These are phyloP conservation scores for Sugiyamaella lignohabitans DNA, from an alignment of 805 yeast genomes.

Conservation along the genomic window DNA sequence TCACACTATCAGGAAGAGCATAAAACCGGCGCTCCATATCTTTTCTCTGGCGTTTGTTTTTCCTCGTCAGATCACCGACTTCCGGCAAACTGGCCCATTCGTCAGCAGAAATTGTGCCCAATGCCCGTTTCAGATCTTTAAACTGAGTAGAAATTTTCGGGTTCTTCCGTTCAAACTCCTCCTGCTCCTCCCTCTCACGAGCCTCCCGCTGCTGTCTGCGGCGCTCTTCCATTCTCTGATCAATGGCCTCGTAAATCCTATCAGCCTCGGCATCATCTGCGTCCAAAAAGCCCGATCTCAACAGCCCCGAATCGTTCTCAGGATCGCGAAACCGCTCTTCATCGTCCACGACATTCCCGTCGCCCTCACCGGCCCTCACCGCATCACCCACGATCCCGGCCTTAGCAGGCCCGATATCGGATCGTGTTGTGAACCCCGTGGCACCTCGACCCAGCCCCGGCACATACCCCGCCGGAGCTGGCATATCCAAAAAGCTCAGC, in stretches of 20 bases:
- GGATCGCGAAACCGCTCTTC: slow-evolving; percentile 29
- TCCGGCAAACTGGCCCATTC: slow-evolving; percentile 85
- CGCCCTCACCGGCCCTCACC: slow-evolving; percentile 23
- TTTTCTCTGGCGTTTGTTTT: slow-evolving; percentile 65
- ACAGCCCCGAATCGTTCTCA: slow-evolving; percentile 32
- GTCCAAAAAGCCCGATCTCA: slow-evolving; percentile 28
- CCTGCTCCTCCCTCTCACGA: slow-evolving; percentile 24
- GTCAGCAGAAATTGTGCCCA: slow-evolving; percentile 52
- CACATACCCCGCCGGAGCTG: slow-evolving; percentile 83
- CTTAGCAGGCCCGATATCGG: slow-evolving; percentile 55
- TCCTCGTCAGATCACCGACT: slow-evolving; percentile 77
- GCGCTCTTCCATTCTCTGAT: slow-evolving; percentile 38
- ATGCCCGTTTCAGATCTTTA: slow-evolving; percentile 57
- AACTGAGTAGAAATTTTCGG: slow-evolving; percentile 47
- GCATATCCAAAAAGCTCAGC: slow-evolving; percentile 60
- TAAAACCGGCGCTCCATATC: slow-evolving; percentile 59
- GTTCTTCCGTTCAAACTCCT: slow-evolving; percentile 23
- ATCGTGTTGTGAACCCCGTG: slow-evolving; percentile 81
- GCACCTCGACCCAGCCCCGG: slow-evolving; percentile 97
- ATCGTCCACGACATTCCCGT: slow-evolving; percentile 25
- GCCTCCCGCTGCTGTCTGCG: slow-evolving; percentile 25
- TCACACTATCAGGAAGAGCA: slow-evolving; percentile 72
- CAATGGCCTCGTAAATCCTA: slow-evolving; percentile 58
- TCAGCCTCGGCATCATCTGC: slow-evolving; percentile 78
- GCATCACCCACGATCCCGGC: slow-evolving; percentile 36